Percentiles rank a stretch among this genome's conserved stretches.
Conservation (phyloP, 2,329 filamentous ascomycete genomes). For the Pezicula neosporulosa region DNA sequence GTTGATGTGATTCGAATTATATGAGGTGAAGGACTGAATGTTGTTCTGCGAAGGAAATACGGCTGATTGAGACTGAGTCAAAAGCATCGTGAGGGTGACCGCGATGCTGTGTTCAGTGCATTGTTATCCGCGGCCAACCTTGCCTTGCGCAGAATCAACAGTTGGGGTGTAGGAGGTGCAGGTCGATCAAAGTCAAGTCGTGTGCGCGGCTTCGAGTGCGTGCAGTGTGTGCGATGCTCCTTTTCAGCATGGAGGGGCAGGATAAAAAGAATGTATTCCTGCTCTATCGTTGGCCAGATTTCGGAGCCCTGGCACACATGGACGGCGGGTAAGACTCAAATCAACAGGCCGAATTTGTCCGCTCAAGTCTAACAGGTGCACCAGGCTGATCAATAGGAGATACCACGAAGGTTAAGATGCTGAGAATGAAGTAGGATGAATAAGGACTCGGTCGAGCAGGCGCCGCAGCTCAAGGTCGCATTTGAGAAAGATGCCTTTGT, state of each 20-base stretch:
- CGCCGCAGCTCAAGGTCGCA: neutral
- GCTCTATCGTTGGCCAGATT: neutral
- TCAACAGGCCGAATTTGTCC: neutral
- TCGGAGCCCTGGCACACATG: neutral
- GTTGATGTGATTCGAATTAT: slow-evolving; percentile 10
- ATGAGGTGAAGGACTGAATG: slow-evolving; percentile 36
- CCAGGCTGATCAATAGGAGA: neutral
- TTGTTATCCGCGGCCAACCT: slow-evolving; percentile 2
- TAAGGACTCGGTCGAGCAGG: neutral
- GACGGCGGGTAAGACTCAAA: neutral
- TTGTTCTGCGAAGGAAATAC: slow-evolving; percentile 43
- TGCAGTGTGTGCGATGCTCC: neutral
- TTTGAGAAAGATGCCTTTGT: neutral
- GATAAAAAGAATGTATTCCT: neutral
- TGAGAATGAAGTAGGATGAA: neutral
- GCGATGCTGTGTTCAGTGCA: slow-evolving; percentile 13
- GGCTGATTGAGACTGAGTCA: slow-evolving; percentile 34
- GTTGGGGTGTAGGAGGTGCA: neutral
- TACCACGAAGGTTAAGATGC: neutral
- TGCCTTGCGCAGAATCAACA: neutral
- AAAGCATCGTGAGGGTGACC: slow-evolving; percentile 46
- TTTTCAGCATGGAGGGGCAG: neutral
- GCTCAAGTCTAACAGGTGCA: neutral
- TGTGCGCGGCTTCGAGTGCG: neutral
- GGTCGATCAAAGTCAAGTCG: neutral